These are phyloP conservation scores for Cryoendolithus antarcticus DNA, from an alignment of 2,329 filamentous ascomycete genomes.

Conservation along the genomic window DNA sequence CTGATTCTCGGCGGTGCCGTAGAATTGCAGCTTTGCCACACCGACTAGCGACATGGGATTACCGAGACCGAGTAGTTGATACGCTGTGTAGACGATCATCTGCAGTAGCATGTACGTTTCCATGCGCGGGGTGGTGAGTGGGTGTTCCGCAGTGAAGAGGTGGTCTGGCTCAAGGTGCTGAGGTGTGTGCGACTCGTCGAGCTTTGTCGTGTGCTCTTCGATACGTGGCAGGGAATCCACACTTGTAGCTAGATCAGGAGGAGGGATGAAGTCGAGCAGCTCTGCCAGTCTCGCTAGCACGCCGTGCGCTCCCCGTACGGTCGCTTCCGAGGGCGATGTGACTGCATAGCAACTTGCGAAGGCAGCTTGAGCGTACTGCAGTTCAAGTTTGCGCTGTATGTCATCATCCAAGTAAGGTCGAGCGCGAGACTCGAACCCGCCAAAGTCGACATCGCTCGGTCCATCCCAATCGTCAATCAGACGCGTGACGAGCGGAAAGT, in stretches of 20 bases:
- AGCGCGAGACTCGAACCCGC: constrained; percentile 34
- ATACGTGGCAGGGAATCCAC: constrained; percentile 32
- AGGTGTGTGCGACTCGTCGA: constrained; percentile 20
- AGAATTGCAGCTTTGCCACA: constrained; percentile 48
- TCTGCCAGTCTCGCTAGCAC: constrained; percentile 48
- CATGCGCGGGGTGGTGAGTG: constrained; percentile 49
- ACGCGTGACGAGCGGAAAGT: constrained; percentile 50
- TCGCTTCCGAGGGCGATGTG: constrained; percentile 46
- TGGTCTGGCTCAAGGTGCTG: constrained; percentile 27
- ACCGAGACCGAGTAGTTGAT: constrained; percentile 30
- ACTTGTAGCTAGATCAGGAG: constrained; percentile 34
- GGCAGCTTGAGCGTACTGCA: constrained; percentile 54
- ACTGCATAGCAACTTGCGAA: constrained; percentile 57
- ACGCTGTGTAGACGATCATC: constrained; percentile 44
- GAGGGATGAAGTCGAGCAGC: constrained; percentile 48
- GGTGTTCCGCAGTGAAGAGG: constrained; percentile 48
- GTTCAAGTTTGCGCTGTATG: constrained; percentile 46
- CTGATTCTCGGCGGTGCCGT: constrained; percentile 54
- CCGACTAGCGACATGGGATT: constrained; percentile 29
- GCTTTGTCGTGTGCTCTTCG: constrained; percentile 23
- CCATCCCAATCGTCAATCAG: constrained; percentile 63
- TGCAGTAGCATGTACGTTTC: constrained; percentile 48
- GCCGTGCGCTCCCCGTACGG: constrained; percentile 47
- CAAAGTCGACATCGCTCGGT: constrained; percentile 56
- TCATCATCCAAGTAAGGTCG: constrained; percentile 48